Evolutionary conservation across 805 yeast genomes (phyloP).

Genomic region (Myxozyma melibiosi): DNA sequence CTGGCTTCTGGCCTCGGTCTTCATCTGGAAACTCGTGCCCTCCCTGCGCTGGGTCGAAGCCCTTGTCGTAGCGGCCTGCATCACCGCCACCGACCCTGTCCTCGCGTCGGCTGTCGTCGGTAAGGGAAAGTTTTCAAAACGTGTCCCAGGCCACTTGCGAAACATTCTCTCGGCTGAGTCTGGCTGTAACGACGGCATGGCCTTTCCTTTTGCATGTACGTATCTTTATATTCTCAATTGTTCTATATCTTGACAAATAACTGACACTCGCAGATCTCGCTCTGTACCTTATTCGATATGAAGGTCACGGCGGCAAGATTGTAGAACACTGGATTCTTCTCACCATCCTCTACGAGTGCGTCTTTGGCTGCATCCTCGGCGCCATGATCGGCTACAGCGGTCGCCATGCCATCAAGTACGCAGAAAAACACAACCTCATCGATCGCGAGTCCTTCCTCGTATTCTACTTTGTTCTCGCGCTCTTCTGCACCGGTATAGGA

Average conservation of each 20-base stretch:
- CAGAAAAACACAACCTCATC: slow-evolving; percentile 67
- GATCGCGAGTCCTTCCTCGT: slow-evolving; percentile 89
- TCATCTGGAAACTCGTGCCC: slow-evolving; percentile 77
- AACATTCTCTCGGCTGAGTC: slow-evolving; percentile 83
- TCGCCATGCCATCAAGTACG: slow-evolving; percentile 70
- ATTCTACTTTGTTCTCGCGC: slow-evolving; percentile 76
- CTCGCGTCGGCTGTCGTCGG: slow-evolving; percentile 95
- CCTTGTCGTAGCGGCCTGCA: slow-evolving; percentile 77
- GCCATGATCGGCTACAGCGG: slow-evolving; percentile 69
- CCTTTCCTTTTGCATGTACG: slow-evolving; percentile 75
- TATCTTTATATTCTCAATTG: background rate
- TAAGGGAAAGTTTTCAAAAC: slow-evolving; percentile 84
- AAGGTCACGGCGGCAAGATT: slow-evolving; percentile 65
- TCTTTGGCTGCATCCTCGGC: slow-evolving; percentile 78
- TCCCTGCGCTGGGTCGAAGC: slow-evolving; percentile 70
- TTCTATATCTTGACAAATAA: background rate
- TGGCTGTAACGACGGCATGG: slow-evolving; percentile 95
- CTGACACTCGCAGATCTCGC: slow-evolving; percentile 52
- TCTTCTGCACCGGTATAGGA: slow-evolving; percentile 87
- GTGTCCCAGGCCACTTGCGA: slow-evolving; percentile 91
- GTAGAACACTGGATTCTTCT: slow-evolving; percentile 78
- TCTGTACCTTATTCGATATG: slow-evolving; percentile 65
- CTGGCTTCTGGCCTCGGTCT: slow-evolving; percentile 80
- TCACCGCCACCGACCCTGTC: slow-evolving; percentile 95
- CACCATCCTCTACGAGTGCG: slow-evolving; percentile 78